phyloP scores from a whole-genome alignment of 768 basidiomycete species.

The Bullera alba region DNA sequence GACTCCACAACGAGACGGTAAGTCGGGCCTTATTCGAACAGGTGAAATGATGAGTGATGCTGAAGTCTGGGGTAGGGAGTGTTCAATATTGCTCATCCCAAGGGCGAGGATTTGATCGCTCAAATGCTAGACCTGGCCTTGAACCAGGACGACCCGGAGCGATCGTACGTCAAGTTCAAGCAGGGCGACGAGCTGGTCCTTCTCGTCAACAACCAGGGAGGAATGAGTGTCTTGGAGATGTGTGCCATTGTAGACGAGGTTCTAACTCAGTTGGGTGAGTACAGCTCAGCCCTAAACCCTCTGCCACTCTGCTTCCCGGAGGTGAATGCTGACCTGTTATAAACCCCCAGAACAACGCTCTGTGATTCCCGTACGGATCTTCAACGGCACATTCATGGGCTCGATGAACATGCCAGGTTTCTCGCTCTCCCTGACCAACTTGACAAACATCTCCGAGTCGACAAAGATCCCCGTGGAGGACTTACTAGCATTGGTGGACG shows the following conservation, averaged over 20 bases:
- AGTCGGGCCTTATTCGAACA: conserved; percentile 49
- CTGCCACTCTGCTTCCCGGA: neutral
- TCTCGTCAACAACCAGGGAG: conserved; percentile 81
- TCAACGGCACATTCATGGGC: conserved; percentile 60
- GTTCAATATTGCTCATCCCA: conserved; percentile 52
- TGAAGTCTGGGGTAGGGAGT: conserved; percentile 24
- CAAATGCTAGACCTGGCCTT: conserved; percentile 64
- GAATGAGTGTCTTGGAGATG: conserved; percentile 74
- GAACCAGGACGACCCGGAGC: conserved; percentile 63
- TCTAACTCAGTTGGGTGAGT: conserved; percentile 50
- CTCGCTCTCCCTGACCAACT: conserved; percentile 66
- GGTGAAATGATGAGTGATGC: neutral
- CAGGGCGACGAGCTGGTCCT: conserved; percentile 52
- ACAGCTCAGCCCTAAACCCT: neutral
- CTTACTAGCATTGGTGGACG: conserved; percentile 32
- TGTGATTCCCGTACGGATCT: conserved; percentile 50
- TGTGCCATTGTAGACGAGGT: conserved; percentile 60
- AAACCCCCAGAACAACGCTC: conserved; percentile 11
- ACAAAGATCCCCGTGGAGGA: conserved; percentile 7
- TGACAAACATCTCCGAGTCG: conserved; percentile 44
- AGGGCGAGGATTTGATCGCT: conserved; percentile 62
- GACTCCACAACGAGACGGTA: conserved; percentile 87
- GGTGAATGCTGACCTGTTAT: neutral
- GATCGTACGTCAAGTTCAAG: conserved; percentile 49
- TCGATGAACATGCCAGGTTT: conserved; percentile 91